Evolutionary conservation across 768 basidiomycete genomes (phyloP).

Genomic region (Hericium coralloides): DNA sequence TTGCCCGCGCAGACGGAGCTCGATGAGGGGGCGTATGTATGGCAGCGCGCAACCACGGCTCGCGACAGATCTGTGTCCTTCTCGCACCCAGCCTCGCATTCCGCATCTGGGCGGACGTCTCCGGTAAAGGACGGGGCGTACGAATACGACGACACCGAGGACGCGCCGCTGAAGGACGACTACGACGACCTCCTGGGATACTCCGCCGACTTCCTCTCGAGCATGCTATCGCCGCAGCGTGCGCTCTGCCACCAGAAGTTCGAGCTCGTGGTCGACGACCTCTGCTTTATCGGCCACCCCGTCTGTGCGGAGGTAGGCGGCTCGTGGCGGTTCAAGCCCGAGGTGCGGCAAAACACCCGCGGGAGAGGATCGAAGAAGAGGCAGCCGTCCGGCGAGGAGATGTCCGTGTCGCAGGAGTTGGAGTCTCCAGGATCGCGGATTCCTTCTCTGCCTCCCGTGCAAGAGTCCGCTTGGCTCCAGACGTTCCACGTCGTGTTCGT

Average conservation of each 20-base stretch:
- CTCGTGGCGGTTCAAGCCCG: conserved; percentile 66
- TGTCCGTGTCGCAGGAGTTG: conserved; percentile 27
- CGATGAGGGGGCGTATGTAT: conserved; percentile 44
- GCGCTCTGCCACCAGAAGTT: conserved; percentile 91
- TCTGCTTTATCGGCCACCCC: conserved; percentile 92
- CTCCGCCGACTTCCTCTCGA: conserved; percentile 71
- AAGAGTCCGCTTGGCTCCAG: conserved; percentile 45
- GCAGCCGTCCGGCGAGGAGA: conserved; percentile 19
- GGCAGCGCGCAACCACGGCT: conserved; percentile 45
- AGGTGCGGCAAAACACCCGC: conserved; percentile 39
- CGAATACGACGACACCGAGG: conserved; percentile 22
- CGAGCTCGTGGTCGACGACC: conserved; percentile 83
- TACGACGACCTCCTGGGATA: conserved; percentile 75
- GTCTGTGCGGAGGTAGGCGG: conserved; percentile 73
- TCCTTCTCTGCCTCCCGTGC: background rate
- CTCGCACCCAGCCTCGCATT: conserved; percentile 34
- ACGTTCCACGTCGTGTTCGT: conserved; percentile 85
- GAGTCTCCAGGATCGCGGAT: conserved; percentile 3
- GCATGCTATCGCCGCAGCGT: conserved; percentile 66
- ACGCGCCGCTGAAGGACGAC: conserved; percentile 27
- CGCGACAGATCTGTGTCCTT: conserved; percentile 47
- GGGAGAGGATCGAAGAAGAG: conserved; percentile 48
- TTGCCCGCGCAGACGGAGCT: conserved; percentile 6
- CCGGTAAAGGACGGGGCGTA: conserved; percentile 36
- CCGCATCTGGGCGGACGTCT: conserved; percentile 43